Base-by-base conservation (phyloP, 2,329 filamentous ascomycete genomes). In the Penicillium psychrosexuale region DNA sequence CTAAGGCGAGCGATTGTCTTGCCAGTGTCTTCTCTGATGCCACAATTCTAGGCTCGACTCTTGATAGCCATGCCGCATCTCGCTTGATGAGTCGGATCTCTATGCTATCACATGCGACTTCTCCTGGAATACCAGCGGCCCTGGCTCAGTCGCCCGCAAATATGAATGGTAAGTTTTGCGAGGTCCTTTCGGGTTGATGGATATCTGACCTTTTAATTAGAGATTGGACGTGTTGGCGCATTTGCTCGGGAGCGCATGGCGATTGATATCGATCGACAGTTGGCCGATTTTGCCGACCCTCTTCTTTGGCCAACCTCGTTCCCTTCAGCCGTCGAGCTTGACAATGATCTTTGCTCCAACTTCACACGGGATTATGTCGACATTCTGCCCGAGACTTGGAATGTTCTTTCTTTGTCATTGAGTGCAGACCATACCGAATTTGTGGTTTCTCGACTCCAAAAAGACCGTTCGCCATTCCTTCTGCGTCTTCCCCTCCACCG, bases 321-420 rank as follows among this genome's bases (percentile, higher is more conserved):
- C n/a, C 48, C 51, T 9, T 55, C 63, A 2, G 49, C 55, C 3
- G 47, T 55, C 3, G 60, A 65, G 27, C 47, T 64, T 9, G 61
- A 64, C 2, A 59, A 56, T 27, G 56, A 65, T 9, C 80, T 87
- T 59, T 80, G 85, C 65, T 73, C 78, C 40, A 78, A 80, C 27
- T 95, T 96, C 66, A 89, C 93, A 69, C 80, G 82, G 59, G 84
- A 92, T 43, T 96, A 91, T 64, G 81, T 97, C 47, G 89, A 97
- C 66, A 88, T 93, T 47, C 85, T 99, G 6, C 95, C 94, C 0
- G 75, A 79, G 37, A 79, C 82, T 7, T 99, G 94, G 94, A 91
- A 86, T 44, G 88, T 92, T 1, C 78, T 99, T 9, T 97, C 92
- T 0, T 77, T 99, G 42, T 89, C 89, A 0, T 75, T 99, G 15